Percentiles rank a stretch among this genome's conserved stretches.
Evolutionary conservation across 257 asterid genomes (phyloP).

Genomic region (Solanum gandarillasii): DNA sequence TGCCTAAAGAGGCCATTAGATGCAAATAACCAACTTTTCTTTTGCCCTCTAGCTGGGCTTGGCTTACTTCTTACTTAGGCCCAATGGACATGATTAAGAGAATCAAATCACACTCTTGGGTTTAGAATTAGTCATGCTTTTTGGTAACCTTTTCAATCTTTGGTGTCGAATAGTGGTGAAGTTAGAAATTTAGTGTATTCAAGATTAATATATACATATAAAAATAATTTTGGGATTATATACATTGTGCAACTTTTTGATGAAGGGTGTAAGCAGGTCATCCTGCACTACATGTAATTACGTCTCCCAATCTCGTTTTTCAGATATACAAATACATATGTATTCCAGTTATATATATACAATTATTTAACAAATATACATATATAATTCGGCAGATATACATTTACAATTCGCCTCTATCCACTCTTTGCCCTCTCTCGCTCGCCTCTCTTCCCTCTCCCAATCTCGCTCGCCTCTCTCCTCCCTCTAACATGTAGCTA

Average conservation of each 20-base stretch:
- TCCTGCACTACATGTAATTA: neutral
- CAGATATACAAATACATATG: no score
- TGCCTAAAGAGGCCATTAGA: neutral
- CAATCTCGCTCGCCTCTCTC: neutral
- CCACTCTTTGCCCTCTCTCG: no score
- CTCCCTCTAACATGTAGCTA: neutral
- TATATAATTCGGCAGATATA: no score
- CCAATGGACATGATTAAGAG: neutral
- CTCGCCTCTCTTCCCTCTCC: neutral
- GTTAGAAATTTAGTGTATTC: no score
- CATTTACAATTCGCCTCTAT: no score
- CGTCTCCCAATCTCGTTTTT: fast-evolving
- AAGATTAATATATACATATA: no score
- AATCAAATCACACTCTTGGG: neutral
- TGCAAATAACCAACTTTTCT: neutral
- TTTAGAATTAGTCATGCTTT: neutral
- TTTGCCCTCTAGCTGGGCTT: neutral
- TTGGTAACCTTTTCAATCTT: neutral
- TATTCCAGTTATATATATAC: no score
- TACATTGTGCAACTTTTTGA: neutral
- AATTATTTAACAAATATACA: no score
- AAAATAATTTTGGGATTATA: no score
- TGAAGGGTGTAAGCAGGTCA: no score
- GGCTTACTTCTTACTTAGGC: neutral
- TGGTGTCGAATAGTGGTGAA: neutral